phyloP scores from a whole-genome alignment of 2,329 filamentous ascomycete genomes.

The Calonectria multiphialidica region DNA sequence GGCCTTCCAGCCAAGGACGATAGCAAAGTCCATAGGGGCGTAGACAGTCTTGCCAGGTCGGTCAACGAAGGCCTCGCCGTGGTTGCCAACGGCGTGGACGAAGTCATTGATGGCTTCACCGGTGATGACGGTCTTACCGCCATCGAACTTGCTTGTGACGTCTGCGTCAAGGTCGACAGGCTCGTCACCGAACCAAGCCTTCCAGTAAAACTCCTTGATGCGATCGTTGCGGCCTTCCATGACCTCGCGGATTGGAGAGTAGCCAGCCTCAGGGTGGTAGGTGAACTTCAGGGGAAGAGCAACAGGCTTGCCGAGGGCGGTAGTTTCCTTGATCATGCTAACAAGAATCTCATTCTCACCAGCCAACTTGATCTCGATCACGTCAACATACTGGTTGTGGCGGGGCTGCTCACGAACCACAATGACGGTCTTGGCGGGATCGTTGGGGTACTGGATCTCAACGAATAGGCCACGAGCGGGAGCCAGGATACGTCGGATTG shows the following conservation, averaged over 20 bases:
- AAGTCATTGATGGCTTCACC: slow-evolving; percentile 97
- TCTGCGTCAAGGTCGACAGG: slow-evolving; percentile 84
- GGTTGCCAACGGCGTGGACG: slow-evolving; percentile 98
- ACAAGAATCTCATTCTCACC: slow-evolving; percentile 85
- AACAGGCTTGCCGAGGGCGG: slow-evolving; percentile 84
- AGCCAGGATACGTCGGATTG: slow-evolving; percentile 90
- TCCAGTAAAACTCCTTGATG: slow-evolving; percentile 99
- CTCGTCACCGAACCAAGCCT: slow-evolving; percentile 95
- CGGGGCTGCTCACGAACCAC: slow-evolving; percentile 88
- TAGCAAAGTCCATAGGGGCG: slow-evolving; percentile 98
- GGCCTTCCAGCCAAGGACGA: slow-evolving; percentile 98
- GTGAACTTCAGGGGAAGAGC: slow-evolving; percentile 88
- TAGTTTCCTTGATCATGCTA: slow-evolving; percentile 94
- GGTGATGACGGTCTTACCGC: slow-evolving; percentile 88
- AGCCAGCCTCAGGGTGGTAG: slow-evolving; percentile 95
- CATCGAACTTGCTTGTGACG: slow-evolving; percentile 90
- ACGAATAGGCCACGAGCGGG: slow-evolving; percentile 89
- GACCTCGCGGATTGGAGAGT: slow-evolving; percentile 96
- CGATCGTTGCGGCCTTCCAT: slow-evolving; percentile 97
- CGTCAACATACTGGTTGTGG: slow-evolving; percentile 88
- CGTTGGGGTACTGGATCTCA: slow-evolving; percentile 85
- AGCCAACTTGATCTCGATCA: slow-evolving; percentile 84
- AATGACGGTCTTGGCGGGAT: slow-evolving; percentile 86
- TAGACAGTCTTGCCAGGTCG: slow-evolving; percentile 93
- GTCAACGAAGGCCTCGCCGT: slow-evolving; percentile 96